Conservation (phyloP, 306 rosid species). For the Begonia loranthoides region DNA sequence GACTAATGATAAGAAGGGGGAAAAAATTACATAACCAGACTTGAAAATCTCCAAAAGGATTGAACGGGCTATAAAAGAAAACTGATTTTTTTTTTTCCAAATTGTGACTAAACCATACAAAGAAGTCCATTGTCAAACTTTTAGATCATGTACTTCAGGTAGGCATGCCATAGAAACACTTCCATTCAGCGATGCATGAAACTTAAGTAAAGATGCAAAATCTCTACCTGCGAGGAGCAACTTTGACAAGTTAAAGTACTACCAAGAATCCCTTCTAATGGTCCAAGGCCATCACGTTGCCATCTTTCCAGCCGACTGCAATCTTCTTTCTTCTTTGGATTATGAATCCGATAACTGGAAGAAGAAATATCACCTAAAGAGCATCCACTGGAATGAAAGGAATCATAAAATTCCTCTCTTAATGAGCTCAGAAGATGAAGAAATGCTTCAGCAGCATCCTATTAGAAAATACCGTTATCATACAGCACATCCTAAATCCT, state of each 20-base stretch:
- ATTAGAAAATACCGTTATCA: constrained; percentile 8
- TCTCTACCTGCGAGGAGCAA: constrained; percentile 66
- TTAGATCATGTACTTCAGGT: too few species aligned
- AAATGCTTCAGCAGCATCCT: constrained; percentile 98
- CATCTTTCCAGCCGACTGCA: constrained; percentile 59
- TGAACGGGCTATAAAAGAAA: not conserved
- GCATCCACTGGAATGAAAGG: constrained; percentile 40
- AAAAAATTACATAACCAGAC: not conserved
- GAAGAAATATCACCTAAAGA: constrained; percentile 53
- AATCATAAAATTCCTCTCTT: constrained; percentile 60
- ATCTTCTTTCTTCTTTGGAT: constrained; percentile 28
- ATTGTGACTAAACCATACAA: too few species aligned
- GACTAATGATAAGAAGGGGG: not conserved
- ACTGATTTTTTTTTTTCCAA: not conserved
- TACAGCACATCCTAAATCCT: not conserved
- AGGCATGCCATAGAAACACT: too few species aligned
- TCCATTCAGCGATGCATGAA: too few species aligned
- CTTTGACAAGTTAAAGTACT: constrained; percentile 78
- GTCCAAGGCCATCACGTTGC: constrained; percentile 61
- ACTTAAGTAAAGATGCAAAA: too few species aligned
- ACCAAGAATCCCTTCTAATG: constrained; percentile 85
- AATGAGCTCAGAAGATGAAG: constrained; percentile 71
- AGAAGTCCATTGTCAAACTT: too few species aligned
- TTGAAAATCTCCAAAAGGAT: not conserved
- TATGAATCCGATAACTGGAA: constrained; percentile 47